Conservation (phyloP, 805 yeast genomes). For the Starmerella sirachaensis region DNA sequence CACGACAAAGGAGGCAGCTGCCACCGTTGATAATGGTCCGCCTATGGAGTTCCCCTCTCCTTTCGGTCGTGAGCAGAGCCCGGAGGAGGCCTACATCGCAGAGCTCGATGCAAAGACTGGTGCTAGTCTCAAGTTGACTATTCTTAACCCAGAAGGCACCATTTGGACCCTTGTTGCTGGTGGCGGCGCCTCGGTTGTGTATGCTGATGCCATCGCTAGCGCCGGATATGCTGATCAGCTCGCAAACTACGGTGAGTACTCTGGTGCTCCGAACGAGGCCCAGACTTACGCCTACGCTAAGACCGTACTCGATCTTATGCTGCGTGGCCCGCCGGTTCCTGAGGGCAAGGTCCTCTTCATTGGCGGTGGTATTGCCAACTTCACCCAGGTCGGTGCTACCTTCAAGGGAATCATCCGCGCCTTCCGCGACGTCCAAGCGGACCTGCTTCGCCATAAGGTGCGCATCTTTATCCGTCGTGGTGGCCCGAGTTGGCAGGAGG, state of each 20-base stretch:
- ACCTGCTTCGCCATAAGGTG: constrained; percentile 32
- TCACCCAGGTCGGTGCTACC: constrained; percentile 38
- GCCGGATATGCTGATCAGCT: constrained; percentile 36
- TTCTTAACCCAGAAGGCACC: constrained; percentile 34
- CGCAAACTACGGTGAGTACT: constrained; percentile 39
- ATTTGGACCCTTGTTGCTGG: constrained; percentile 40
- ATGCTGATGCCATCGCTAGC: constrained; percentile 38
- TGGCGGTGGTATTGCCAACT: constrained; percentile 40
- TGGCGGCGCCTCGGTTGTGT: constrained; percentile 39
- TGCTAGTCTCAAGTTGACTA: constrained; percentile 36
- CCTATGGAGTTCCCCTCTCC: constrained; percentile 41
- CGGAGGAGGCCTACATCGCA: constrained; percentile 38
- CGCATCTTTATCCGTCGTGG: constrained; percentile 36
- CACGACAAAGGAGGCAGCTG: constrained; percentile 19
- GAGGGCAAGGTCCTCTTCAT: constrained; percentile 36
- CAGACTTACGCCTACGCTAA: constrained; percentile 39
- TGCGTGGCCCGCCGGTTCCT: constrained; percentile 31
- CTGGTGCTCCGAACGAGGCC: constrained; percentile 38
- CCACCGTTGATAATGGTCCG: constrained; percentile 35
- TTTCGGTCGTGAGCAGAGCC: constrained; percentile 35
- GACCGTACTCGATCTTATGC: constrained; percentile 37
- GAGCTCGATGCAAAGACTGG: constrained; percentile 39
- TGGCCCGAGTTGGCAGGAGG: constrained; percentile 41
- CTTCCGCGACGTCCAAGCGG: constrained; percentile 32
- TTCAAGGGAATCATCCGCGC: constrained; percentile 41